Percentiles rank a stretch among this genome's conserved stretches.
phyloP scores from a whole-genome alignment of 2,329 filamentous ascomycete species.

The Lasiodiplodia sp. region DNA sequence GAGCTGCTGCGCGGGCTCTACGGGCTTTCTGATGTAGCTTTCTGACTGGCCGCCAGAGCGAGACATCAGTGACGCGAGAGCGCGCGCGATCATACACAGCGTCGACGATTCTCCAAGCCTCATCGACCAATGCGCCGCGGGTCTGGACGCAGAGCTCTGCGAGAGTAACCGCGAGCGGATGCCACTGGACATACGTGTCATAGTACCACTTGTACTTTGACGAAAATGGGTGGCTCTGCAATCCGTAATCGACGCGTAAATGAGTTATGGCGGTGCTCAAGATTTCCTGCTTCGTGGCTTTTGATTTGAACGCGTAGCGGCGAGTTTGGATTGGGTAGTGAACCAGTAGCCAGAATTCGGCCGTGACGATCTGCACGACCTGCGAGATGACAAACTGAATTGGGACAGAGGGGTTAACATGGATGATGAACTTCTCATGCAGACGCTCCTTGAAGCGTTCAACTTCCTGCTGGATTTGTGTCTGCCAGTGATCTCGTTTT shows the following conservation, averaged over 20 bases:
- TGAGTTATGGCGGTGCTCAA: constrained; percentile 13
- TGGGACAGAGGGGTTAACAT: constrained; percentile 37
- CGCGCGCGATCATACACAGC: constrained; percentile 46
- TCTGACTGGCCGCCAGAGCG: constrained; percentile 27
- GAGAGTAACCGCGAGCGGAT: constrained; percentile 59
- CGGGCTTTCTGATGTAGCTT: constrained; percentile 28
- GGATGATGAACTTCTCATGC: constrained; percentile 48
- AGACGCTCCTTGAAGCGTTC: constrained; percentile 51
- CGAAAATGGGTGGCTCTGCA: constrained; percentile 46
- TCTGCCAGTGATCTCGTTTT: constrained; percentile 34
- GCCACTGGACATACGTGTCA: constrained; percentile 60
- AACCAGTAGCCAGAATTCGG: constrained; percentile 28
- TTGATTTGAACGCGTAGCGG: constrained; percentile 33
- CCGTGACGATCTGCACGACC: constrained; percentile 20
- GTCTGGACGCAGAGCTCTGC: constrained; percentile 41
- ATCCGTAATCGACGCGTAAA: constrained; percentile 5
- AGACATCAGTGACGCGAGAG: constrained; percentile 27
- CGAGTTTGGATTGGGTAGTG: constrained; percentile 29
- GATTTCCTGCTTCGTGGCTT: constrained; percentile 43
- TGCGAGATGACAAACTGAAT: constrained; percentile 14
- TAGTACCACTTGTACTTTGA: constrained; percentile 52
- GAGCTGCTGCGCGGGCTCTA: constrained; percentile 4
- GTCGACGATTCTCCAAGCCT: constrained; percentile 57
- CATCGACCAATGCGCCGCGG: constrained; percentile 37
- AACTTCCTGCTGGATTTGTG: constrained; percentile 41